Evolutionary conservation across 768 basidiomycete genomes (phyloP).

Genomic region (Aureoboletus auriporus): DNA sequence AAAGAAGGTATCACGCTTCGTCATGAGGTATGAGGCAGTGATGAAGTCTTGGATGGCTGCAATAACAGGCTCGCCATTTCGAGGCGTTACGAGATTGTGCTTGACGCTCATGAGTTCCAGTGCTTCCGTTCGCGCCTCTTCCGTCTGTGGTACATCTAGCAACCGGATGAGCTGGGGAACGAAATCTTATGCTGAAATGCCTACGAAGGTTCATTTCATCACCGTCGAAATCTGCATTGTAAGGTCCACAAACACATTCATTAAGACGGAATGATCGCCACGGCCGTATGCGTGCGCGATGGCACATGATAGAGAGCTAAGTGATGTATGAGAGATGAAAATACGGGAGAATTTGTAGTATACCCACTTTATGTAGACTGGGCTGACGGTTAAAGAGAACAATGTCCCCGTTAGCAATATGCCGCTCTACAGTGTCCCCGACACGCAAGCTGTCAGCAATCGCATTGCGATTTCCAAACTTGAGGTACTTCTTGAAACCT

Average conservation of each 20-base stretch:
- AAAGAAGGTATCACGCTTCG: slow-evolving; percentile 88
- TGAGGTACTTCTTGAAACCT: slow-evolving; percentile 81
- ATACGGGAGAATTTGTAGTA: neutral
- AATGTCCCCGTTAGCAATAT: slow-evolving; percentile 92
- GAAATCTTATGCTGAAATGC: slow-evolving; percentile 24
- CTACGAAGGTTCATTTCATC: slow-evolving; percentile 99
- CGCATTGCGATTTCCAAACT: slow-evolving; percentile 76
- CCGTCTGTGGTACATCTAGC: slow-evolving; percentile 95
- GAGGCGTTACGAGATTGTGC: slow-evolving; percentile 94
- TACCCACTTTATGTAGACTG: slow-evolving; percentile 84
- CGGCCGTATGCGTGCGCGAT: slow-evolving; percentile 91
- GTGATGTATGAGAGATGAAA: slow-evolving; percentile 2
- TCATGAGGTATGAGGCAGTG: slow-evolving; percentile 94
- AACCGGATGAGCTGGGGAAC: slow-evolving; percentile 3
- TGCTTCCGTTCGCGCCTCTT: slow-evolving; percentile 96
- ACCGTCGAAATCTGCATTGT: slow-evolving; percentile 99
- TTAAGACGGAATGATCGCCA: slow-evolving; percentile 98
- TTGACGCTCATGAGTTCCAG: slow-evolving; percentile 97
- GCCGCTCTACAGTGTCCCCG: slow-evolving; percentile 93
- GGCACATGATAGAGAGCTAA: slow-evolving; percentile 97
- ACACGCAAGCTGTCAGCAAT: slow-evolving; percentile 80
- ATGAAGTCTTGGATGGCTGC: slow-evolving; percentile 99
- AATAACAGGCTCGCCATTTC: slow-evolving; percentile 98
- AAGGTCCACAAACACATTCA: slow-evolving; percentile 98
- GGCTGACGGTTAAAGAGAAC: slow-evolving; percentile 99